Conservation (phyloP, 495 filamentous ascomycete species). For the Darksidea phi region DNA sequence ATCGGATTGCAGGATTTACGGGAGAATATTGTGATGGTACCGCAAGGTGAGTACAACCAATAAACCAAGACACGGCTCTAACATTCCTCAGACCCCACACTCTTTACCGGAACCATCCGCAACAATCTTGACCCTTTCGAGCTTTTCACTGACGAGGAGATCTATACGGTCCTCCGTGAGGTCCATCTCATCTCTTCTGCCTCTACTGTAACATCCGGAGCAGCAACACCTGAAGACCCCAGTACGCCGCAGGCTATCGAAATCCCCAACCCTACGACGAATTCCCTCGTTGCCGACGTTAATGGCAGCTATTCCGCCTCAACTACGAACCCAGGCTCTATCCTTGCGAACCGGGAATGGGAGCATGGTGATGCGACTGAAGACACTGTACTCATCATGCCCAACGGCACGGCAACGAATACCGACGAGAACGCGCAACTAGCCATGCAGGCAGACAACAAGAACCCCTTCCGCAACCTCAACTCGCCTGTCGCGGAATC, state of each 20-base stretch:
- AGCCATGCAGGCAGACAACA: slow-evolving; percentile 59
- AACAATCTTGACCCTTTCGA: slow-evolving; percentile 94
- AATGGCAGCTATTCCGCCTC: slow-evolving; percentile 13
- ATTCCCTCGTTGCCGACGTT: slow-evolving; percentile 29
- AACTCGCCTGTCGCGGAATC: slow-evolving; percentile 84
- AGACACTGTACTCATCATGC: slow-evolving; percentile 29
- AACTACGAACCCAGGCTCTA: slow-evolving; percentile 28
- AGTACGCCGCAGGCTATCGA: slow-evolving; percentile 19
- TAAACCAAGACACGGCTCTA: background rate
- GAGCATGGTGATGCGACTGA: slow-evolving; percentile 5
- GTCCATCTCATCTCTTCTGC: slow-evolving; percentile 80
- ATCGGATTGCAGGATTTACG: slow-evolving; percentile 91
- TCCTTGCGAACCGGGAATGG: slow-evolving; percentile 20
- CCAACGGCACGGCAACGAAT: slow-evolving; percentile 46
- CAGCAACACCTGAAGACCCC: slow-evolving; percentile 26
- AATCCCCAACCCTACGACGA: slow-evolving; percentile 15
- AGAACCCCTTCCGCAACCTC: slow-evolving; percentile 91
- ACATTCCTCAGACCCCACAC: slow-evolving; percentile 67
- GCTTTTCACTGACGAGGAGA: slow-evolving; percentile 85
- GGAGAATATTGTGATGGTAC: slow-evolving; percentile 94
- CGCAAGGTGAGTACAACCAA: slow-evolving; percentile 55
- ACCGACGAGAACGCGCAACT: slow-evolving; percentile 38
- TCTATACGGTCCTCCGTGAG: slow-evolving; percentile 82
- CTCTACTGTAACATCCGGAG: slow-evolving; percentile 47
- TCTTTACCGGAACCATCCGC: slow-evolving; percentile 94